These are phyloP conservation scores for Paracoccidioides brasiliensis DNA, from an alignment of 2,329 filamentous ascomycete genomes.

Conservation along the genomic window DNA sequence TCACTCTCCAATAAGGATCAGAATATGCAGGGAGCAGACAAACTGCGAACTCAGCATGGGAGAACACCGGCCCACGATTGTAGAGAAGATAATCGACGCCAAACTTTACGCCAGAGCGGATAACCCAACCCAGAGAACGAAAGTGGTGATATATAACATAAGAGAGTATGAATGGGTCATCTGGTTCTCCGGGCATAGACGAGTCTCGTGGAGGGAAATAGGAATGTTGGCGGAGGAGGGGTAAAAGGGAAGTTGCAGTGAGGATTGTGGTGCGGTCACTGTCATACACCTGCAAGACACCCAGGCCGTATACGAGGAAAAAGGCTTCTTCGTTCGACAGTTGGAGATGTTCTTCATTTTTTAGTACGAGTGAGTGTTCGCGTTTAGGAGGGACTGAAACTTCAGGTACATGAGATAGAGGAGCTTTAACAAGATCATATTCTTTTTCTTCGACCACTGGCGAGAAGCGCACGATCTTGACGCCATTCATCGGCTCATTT, in stretches of 20 bases:
- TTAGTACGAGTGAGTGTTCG: constrained; percentile 16
- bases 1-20: constrained; percentile 54
- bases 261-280: constrained; percentile 29
- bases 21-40: constrained; percentile 72
- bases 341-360: constrained; percentile 74
- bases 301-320: constrained; percentile 72
- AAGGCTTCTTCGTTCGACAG: constrained; percentile 82
- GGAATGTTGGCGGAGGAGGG: constrained; percentile 55
- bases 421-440: constrained; percentile 27
- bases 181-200: constrained; percentile 44
- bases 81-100: constrained; percentile 92
- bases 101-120: constrained; percentile 86
- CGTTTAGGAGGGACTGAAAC: constrained; percentile 9
- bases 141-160: constrained; percentile 95
- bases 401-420: constrained; percentile 6
- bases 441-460: constrained; percentile 53
- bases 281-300: constrained; percentile 50
- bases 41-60: constrained; percentile 86
- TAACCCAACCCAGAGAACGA: constrained; percentile 87
- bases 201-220: constrained; percentile 48
- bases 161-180: constrained; percentile 73
- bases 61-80: constrained; percentile 80
- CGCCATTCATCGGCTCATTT: constrained; percentile 10
- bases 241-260: constrained; percentile 46
- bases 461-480: constrained; percentile 59